A percentile compares a stretch with the other conserved stretches of the same genome.
These are phyloP conservation scores for Penicillium hesseltinei DNA, from an alignment of 2,329 filamentous ascomycete genomes.

Conservation along the genomic window DNA sequence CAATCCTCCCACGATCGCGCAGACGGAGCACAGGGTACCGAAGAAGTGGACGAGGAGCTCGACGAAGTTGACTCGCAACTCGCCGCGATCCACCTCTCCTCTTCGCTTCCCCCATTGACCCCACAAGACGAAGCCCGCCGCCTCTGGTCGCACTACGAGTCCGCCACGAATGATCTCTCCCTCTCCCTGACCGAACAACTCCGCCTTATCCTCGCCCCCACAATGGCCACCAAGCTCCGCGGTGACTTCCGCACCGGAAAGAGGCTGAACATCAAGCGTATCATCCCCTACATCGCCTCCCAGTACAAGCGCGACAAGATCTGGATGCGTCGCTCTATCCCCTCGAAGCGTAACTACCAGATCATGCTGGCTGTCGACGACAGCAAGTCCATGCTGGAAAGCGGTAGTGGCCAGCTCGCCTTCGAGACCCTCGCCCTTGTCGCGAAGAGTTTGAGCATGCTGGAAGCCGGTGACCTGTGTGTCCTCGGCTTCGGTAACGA, in stretches of 20 bases:
- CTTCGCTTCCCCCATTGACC: constrained; percentile 44
- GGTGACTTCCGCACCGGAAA: constrained; percentile 97
- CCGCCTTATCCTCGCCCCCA: constrained; percentile 90
- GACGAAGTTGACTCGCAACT: constrained; percentile 57
- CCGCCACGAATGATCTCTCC: constrained; percentile 78
- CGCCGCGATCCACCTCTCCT: constrained; percentile 69
- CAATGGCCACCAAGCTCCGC: constrained; percentile 90
- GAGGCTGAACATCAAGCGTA: constrained; percentile 97
- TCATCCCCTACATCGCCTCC: constrained; percentile 98
- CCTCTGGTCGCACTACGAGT: constrained; percentile 83
- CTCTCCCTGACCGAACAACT: constrained; percentile 90
- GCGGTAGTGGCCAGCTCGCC: constrained; percentile 71
- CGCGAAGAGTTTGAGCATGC: constrained; percentile 79
- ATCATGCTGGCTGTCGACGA: constrained; percentile 97
- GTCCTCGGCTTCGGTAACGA: constrained; percentile 83
- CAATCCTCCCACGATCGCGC: constrained; percentile 35
- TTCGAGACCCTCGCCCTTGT: constrained; percentile 95
- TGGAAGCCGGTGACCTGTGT: constrained; percentile 91
- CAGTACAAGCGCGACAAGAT: constrained; percentile 99
- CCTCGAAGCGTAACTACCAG: constrained; percentile 92
- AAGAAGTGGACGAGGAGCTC: constrained; percentile 46
- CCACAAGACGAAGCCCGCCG: constrained; percentile 61
- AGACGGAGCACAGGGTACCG: constrained; percentile 33
- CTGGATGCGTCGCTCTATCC: constrained; percentile 93
- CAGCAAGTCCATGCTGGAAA: constrained; percentile 88